A percentile compares a stretch with the other conserved stretches of the same genome.
These are phyloP conservation scores for Phaffia tasmanica DNA, from an alignment of 768 basidiomycete species.

Conservation along the genomic window DNA sequence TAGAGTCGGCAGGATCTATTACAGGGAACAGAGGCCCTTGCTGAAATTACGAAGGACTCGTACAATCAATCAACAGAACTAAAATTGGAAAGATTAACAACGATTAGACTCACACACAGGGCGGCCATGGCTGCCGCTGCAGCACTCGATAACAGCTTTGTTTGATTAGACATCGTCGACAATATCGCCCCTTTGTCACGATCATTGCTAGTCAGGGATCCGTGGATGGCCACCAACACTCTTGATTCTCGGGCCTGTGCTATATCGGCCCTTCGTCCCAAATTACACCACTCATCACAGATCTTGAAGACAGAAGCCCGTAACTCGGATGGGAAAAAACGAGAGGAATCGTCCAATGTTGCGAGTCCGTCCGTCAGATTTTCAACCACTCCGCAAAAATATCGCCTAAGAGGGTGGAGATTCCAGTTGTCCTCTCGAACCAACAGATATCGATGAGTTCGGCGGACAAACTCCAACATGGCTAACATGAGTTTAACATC, in stretches of 20 bases:
- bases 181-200: slow-evolving; percentile 45
- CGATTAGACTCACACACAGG: slow-evolving; percentile 58
- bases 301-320: slow-evolving; percentile 68
- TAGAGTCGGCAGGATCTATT: slow-evolving; percentile 26
- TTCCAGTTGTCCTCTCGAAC: slow-evolving; percentile 62
- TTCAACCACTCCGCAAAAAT: slow-evolving; percentile 82
- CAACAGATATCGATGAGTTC: slow-evolving; percentile 66
- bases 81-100: neutral
- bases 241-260: slow-evolving; percentile 56
- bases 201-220: slow-evolving; percentile 47
- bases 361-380: slow-evolving; percentile 64
- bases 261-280: slow-evolving; percentile 62
- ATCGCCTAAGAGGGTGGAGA: slow-evolving; percentile 69
- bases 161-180: slow-evolving; percentile 46
- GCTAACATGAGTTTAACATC: slow-evolving; percentile 63
- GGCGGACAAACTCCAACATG: slow-evolving; percentile 74
- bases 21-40: slow-evolving; percentile 59
- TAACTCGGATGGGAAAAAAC: slow-evolving; percentile 62
- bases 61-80: slow-evolving; percentile 2
- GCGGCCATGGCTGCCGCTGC: slow-evolving; percentile 80
- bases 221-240: slow-evolving; percentile 57
- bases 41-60: slow-evolving; percentile 39
- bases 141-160: slow-evolving; percentile 60
- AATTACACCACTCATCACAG: slow-evolving; percentile 88
- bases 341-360: slow-evolving; percentile 57